phyloP scores from a whole-genome alignment of 495 filamentous ascomycete genomes.

The Penicillium lividum region DNA sequence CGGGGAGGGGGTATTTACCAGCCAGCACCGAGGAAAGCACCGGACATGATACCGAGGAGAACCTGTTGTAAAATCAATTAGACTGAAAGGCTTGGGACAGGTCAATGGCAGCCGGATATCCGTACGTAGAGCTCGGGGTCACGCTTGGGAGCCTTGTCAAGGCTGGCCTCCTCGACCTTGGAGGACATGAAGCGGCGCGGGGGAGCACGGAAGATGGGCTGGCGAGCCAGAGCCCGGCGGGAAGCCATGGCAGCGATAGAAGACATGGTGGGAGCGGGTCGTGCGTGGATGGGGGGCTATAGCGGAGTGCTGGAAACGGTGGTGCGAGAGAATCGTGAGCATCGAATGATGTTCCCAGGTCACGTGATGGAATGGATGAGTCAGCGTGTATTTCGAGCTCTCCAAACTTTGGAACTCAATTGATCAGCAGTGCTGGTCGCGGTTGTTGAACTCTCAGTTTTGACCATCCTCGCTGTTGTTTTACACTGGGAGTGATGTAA shows the following conservation, averaged over 20 bases:
- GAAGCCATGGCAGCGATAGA: conserved; percentile 54
- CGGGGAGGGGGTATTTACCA: conserved; percentile 55
- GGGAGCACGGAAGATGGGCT: conserved; percentile 44
- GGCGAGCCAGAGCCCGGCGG: conserved; percentile 51
- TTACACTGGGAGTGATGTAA: not conserved
- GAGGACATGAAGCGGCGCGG: conserved; percentile 46
- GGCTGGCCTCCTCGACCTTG: conserved; percentile 48
- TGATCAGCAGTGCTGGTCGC: not conserved
- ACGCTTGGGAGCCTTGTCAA: conserved; percentile 68
- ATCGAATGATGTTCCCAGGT: conserved; percentile 43
- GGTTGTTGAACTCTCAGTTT: not conserved
- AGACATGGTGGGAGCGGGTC: conserved; percentile 48
- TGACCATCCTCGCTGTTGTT: not conserved
- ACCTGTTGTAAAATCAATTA: conserved; percentile 56
- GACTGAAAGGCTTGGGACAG: conserved; percentile 10
- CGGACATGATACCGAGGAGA: conserved; percentile 87
- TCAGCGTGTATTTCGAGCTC: conserved; percentile 25
- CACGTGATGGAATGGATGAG: conserved; percentile 35
- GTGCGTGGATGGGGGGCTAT: conserved; percentile 20
- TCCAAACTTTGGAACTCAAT: not conserved
- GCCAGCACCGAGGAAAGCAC: conserved; percentile 82
- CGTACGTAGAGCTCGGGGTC: conserved; percentile 84
- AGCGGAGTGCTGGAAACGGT: conserved; percentile 21
- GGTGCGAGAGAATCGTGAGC: conserved; percentile 36
- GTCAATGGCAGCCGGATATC: conserved; percentile 16